phyloP scores from a whole-genome alignment of 73 alveolate genomes.

The Durusdinium trenchii region DNA sequence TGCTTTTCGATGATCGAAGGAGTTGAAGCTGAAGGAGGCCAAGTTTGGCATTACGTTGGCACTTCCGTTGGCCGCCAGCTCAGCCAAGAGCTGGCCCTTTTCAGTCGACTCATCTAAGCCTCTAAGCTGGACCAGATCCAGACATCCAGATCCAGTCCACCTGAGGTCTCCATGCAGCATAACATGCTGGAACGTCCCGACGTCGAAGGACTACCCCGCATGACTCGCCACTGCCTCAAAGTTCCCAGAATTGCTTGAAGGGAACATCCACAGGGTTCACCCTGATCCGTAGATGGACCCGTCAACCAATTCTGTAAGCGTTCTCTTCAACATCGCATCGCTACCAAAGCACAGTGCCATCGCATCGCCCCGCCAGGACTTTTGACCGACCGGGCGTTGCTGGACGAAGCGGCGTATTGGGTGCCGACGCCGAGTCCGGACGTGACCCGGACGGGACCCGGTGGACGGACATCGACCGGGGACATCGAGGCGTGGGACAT shows the following conservation, averaged over 20 bases:
- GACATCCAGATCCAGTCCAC: neutral
- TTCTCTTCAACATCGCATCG: too few species aligned
- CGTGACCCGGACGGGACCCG: too few species aligned
- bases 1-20: neutral
- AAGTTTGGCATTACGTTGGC: conserved; percentile 78
- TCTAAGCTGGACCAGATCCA: neutral
- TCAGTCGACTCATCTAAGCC: neutral
- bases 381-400: neutral
- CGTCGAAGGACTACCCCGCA: conserved; percentile 5
- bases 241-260: too few species aligned
- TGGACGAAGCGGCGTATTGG: conserved; percentile 60
- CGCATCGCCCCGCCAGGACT: conserved; percentile 11
- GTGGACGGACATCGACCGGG: too few species aligned
- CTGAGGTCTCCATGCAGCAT: conserved; percentile 69
- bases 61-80: conserved; percentile 33
- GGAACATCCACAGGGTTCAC: too few species aligned
- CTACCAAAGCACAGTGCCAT: too few species aligned
- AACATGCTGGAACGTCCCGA: conserved; percentile 57
- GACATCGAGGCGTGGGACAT: too few species aligned
- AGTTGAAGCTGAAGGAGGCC: conserved; percentile 57
- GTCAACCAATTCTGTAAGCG: too few species aligned
- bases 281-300: too few species aligned
- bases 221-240: neutral
- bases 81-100: neutral
- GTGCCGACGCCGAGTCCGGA: too few species aligned